phyloP scores from a whole-genome alignment of 2,329 filamentous ascomycete genomes.

The Fusarium longipes region DNA sequence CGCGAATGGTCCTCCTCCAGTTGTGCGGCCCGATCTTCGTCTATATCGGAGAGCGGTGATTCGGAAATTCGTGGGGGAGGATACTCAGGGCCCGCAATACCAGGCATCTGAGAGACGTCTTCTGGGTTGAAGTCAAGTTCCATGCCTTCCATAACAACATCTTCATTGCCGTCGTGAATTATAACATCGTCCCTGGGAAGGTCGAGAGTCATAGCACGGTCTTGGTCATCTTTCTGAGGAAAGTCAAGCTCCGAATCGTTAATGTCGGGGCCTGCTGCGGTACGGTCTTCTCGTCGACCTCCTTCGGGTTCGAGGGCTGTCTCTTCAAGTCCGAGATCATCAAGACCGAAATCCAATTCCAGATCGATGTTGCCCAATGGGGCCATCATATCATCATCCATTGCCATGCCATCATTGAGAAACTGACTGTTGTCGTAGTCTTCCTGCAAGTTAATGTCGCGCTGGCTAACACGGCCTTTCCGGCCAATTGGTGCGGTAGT shows the following conservation, averaged over 20 bases:
- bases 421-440: slow-evolving; percentile 83
- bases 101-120: slow-evolving; percentile 68
- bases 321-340: slow-evolving; percentile 77
- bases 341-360: slow-evolving; percentile 79
- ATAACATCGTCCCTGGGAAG: slow-evolving; percentile 66
- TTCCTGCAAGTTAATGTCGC: slow-evolving; percentile 76
- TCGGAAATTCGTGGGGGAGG: slow-evolving; percentile 73
- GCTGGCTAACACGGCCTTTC: slow-evolving; percentile 67
- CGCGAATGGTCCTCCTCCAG: slow-evolving; percentile 68
- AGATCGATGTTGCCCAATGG: slow-evolving; percentile 76
- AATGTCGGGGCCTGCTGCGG: slow-evolving; percentile 45
- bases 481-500: slow-evolving; percentile 65
- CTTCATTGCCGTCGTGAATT: slow-evolving; percentile 72
- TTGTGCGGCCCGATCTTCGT: slow-evolving; percentile 70
- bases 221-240: slow-evolving; percentile 66
- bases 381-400: slow-evolving; percentile 68
- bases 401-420: slow-evolving; percentile 72
- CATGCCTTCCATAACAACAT: slow-evolving; percentile 66
- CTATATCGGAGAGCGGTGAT: slow-evolving; percentile 76
- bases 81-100: slow-evolving; percentile 59
- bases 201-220: slow-evolving; percentile 66
- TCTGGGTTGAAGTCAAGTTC: slow-evolving; percentile 74
- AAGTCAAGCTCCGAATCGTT: slow-evolving; percentile 69
- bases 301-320: slow-evolving; percentile 74
- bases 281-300: slow-evolving; percentile 77